These are phyloP conservation scores for Emergomyces pasteurianus DNA, from an alignment of 2,329 filamentous ascomycete genomes.

Conservation along the genomic window DNA sequence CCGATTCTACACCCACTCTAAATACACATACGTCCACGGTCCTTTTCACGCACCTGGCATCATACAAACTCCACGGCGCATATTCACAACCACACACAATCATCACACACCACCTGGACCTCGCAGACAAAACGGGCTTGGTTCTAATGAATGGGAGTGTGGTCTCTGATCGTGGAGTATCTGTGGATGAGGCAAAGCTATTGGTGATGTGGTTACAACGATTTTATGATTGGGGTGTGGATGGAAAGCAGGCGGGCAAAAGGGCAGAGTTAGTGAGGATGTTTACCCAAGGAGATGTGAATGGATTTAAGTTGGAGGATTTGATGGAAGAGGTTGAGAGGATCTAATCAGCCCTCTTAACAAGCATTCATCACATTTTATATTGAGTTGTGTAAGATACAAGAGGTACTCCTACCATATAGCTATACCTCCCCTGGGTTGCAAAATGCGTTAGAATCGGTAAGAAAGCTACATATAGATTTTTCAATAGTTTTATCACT, in stretches of 20 bases:
- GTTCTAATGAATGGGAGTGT: constrained; percentile 81
- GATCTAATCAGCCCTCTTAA: constrained; percentile 32
- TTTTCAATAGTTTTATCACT: neutral
- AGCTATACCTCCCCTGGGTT: no score
- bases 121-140: constrained; percentile 59
- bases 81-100: constrained; percentile 89
- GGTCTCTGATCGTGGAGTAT: constrained; percentile 62
- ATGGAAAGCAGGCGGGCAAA: constrained; percentile 41
- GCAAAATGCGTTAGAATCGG: neutral
- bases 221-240: constrained; percentile 63
- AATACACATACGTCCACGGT: constrained; percentile 56
- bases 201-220: constrained; percentile 85
- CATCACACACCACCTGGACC: constrained; percentile 78
- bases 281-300: constrained; percentile 65
- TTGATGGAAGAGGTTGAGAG: constrained; percentile 83
- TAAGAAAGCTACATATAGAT: neutral
- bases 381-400: constrained; percentile 1
- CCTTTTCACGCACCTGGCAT: constrained; percentile 85
- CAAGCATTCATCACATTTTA: neutral
- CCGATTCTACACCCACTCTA: constrained; percentile 24
- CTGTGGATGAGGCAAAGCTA: constrained; percentile 73
- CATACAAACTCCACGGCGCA: constrained; percentile 83
- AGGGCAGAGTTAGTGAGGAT: constrained; percentile 63
- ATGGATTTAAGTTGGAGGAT: constrained; percentile 68
- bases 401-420: no score